A percentile compares a stretch with the other conserved stretches of the same genome.
These are phyloP conservation scores for Pogostemon cablin DNA, from an alignment of 257 asterid species.

Conservation along the genomic window DNA sequence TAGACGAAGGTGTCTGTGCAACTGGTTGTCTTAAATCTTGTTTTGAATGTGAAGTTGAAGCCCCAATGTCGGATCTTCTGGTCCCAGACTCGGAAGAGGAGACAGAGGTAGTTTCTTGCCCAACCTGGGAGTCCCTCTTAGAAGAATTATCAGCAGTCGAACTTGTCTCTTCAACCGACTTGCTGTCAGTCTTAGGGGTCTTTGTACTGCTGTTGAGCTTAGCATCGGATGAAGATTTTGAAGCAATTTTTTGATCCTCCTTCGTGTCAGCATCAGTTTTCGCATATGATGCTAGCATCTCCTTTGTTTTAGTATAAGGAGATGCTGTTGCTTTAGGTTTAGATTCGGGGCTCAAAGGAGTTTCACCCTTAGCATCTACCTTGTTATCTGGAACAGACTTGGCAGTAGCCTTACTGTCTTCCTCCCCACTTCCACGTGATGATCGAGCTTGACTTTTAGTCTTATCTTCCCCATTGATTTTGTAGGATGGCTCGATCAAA, in stretches of 20 bases:
- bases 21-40: constrained; percentile 47
- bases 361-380: constrained; percentile 53
- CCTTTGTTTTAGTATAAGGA: constrained; percentile 46
- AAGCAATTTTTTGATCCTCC: constrained; percentile 44
- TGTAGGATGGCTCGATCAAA: constrained; percentile 79
- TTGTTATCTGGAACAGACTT: constrained; percentile 50
- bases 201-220: constrained; percentile 48
- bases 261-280: constrained; percentile 54
- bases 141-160: constrained; percentile 38
- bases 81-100: constrained; percentile 36
- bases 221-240: constrained; percentile 43
- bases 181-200: constrained; percentile 42
- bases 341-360: constrained; percentile 42
- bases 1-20: constrained; percentile 46
- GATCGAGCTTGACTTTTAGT: constrained; percentile 58
- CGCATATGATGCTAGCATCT: constrained; percentile 40
- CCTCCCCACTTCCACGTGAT: constrained; percentile 55
- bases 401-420: constrained; percentile 54
- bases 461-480: constrained; percentile 80
- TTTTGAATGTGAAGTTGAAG: constrained; percentile 49
- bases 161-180: constrained; percentile 43
- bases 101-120: constrained; percentile 40
- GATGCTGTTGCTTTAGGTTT: constrained; percentile 46
- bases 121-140: constrained; percentile 44
- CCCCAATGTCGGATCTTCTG: constrained; percentile 39